These are phyloP conservation scores for Ophiosphaerella herpotricha DNA, from an alignment of 2,329 filamentous ascomycete genomes.

Conservation along the genomic window DNA sequence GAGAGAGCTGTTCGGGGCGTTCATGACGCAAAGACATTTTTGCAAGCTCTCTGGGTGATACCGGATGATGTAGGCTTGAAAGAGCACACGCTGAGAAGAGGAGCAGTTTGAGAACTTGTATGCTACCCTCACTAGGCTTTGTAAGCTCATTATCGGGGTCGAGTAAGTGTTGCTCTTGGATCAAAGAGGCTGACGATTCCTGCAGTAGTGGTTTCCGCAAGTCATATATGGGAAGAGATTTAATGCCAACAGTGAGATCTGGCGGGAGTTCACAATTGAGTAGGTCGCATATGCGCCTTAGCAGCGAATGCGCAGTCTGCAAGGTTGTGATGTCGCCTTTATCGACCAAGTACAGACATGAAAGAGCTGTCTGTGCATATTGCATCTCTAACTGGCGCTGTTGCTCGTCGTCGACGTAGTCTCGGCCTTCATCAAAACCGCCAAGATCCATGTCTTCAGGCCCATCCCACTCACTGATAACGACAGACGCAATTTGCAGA, in stretches of 20 bases:
- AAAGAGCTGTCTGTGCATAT: constrained; percentile 71
- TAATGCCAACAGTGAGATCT: constrained; percentile 49
- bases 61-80: constrained; percentile 45
- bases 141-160: constrained; percentile 68
- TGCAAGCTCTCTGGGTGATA: constrained; percentile 50
- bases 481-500: constrained; percentile 66
- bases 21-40: constrained; percentile 69
- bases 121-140: constrained; percentile 59
- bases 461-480: constrained; percentile 74
- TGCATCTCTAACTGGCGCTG: constrained; percentile 64
- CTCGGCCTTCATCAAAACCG: constrained; percentile 56
- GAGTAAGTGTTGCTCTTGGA: constrained; percentile 57
- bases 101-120: constrained; percentile 65
- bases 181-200: constrained; percentile 34
- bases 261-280: constrained; percentile 64
- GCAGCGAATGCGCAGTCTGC: constrained; percentile 63
- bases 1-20: constrained; percentile 65
- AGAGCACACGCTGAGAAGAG: constrained; percentile 56
- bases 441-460: constrained; percentile 72
- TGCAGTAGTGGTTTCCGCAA: constrained; percentile 40
- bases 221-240: constrained; percentile 51
- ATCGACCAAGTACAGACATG: constrained; percentile 69
- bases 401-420: constrained; percentile 64
- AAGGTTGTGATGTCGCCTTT: constrained; percentile 64
- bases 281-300: constrained; percentile 63